phyloP scores from a whole-genome alignment of 768 basidiomycete genomes.

The Calocybe cyanea region DNA sequence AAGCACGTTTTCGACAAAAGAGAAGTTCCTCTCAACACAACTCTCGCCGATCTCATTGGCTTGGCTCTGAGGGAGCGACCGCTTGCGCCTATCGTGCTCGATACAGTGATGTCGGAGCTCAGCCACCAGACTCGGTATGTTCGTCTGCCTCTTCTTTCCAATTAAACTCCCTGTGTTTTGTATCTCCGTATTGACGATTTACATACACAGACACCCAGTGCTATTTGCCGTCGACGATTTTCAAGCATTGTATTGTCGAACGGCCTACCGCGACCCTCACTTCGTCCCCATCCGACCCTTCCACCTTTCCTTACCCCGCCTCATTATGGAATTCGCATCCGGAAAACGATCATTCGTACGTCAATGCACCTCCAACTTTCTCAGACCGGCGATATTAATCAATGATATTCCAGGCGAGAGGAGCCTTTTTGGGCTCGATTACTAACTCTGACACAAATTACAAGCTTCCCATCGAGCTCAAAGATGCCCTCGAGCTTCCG shows the following conservation, averaged over 20 bases:
- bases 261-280: constrained; percentile 70
- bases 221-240: constrained; percentile 86
- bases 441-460: constrained; percentile 58
- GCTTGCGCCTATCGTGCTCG: constrained; percentile 53
- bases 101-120: constrained; percentile 56
- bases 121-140: constrained; percentile 58
- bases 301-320: constrained; percentile 74
- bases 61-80: constrained; percentile 52
- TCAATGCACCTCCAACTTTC: constrained; percentile 13
- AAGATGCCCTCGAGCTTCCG: constrained; percentile 51
- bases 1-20: constrained; percentile 45
- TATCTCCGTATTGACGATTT: background rate
- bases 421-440: constrained; percentile 70
- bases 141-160: background rate
- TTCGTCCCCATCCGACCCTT: constrained; percentile 67
- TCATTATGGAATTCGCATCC: constrained; percentile 76
- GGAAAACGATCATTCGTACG: constrained; percentile 67
- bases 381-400: too few species aligned
- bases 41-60: constrained; percentile 51
- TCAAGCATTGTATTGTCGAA: constrained; percentile 71
- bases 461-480: constrained; percentile 58
- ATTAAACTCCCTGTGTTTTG: background rate
- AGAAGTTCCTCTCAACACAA: constrained; percentile 44
- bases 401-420: constrained; percentile 45
- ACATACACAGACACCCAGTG: constrained; percentile 58